Conservation (phyloP, 805 yeast genomes). For the Kregervanrija fluxuum region DNA sequence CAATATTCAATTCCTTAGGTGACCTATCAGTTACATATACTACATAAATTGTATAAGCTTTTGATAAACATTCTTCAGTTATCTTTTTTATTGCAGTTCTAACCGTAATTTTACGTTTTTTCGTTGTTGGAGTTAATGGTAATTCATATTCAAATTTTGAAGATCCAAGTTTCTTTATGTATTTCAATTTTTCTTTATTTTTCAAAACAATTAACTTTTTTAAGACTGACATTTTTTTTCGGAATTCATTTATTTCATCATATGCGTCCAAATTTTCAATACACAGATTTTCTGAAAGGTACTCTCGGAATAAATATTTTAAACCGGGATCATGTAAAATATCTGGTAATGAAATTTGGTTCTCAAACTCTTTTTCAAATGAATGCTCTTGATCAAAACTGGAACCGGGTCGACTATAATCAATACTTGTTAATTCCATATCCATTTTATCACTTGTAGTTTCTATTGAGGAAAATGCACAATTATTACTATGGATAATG, state of each 20-base stretch:
- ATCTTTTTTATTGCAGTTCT: slow-evolving; percentile 34
- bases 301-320: slow-evolving; percentile 58
- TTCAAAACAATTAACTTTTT: slow-evolving; percentile 31
- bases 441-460: no score
- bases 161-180: slow-evolving; percentile 2
- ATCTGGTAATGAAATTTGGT: slow-evolving; percentile 24
- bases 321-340: slow-evolving; percentile 70
- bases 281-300: slow-evolving; percentile 57
- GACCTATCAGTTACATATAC: slow-evolving; percentile 61
- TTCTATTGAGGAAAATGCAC: no score
- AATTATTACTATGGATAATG: no score
- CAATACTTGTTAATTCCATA: no score
- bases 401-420: no score
- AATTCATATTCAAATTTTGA: slow-evolving; percentile 2
- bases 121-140: slow-evolving; percentile 8
- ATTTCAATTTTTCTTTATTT: slow-evolving; percentile 17
- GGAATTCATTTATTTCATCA: slow-evolving; percentile 47
- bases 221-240: slow-evolving; percentile 37
- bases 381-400: no score
- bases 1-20: slow-evolving; percentile 64
- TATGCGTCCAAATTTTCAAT: slow-evolving; percentile 73
- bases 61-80: slow-evolving; percentile 49
- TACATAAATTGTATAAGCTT: slow-evolving; percentile 58
- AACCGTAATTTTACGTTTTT: slow-evolving; percentile 25
- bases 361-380: not conserved